Evolutionary conservation across 2,329 filamentous ascomycete genomes (phyloP).

Genomic region (Alternaria postmessia): DNA sequence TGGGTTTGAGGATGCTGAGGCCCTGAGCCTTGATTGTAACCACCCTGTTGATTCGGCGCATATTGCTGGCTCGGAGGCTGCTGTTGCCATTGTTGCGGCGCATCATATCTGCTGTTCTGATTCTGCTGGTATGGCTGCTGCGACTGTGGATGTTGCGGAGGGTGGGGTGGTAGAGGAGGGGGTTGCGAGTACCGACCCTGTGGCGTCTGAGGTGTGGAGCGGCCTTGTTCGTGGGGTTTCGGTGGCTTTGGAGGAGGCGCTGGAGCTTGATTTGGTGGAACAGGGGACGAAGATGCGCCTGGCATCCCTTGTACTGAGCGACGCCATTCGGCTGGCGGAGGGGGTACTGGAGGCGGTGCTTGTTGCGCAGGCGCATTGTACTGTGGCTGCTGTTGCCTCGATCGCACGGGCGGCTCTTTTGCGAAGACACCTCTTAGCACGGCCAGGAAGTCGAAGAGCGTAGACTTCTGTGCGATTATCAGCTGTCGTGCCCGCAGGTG

Average conservation of each 20-base stretch:
- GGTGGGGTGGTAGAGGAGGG: conserved; percentile 46
- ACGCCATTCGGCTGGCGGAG: conserved; percentile 68
- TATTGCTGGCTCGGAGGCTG: conserved; percentile 24
- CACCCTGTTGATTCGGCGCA: conserved; percentile 29
- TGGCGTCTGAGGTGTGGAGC: conserved; percentile 33
- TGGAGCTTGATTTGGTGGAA: conserved; percentile 34
- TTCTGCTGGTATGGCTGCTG: conserved; percentile 28
- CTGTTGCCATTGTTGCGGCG: conserved; percentile 29
- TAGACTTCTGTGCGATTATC: conserved; percentile 71
- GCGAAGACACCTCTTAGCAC: conserved; percentile 88
- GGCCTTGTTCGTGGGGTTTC: conserved; percentile 44
- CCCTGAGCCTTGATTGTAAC: conserved; percentile 36
- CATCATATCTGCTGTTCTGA: conserved; percentile 30
- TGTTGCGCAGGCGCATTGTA: conserved; percentile 43
- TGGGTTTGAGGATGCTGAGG: conserved; percentile 38
- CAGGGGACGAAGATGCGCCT: conserved; percentile 48
- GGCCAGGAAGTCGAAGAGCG: conserved; percentile 79
- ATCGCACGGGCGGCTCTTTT: conserved; percentile 90
- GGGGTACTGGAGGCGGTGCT: conserved; percentile 63
- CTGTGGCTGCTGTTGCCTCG: conserved; percentile 62
- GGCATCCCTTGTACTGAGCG: conserved; percentile 43
- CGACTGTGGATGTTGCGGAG: conserved; percentile 37
- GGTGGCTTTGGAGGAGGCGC: conserved; percentile 60
- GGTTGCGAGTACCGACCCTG: conserved; percentile 42
- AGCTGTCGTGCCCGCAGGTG: conserved; percentile 7